These are phyloP conservation scores for Fusarium cicatricum DNA, from an alignment of 2,329 filamentous ascomycete genomes.

Conservation along the genomic window DNA sequence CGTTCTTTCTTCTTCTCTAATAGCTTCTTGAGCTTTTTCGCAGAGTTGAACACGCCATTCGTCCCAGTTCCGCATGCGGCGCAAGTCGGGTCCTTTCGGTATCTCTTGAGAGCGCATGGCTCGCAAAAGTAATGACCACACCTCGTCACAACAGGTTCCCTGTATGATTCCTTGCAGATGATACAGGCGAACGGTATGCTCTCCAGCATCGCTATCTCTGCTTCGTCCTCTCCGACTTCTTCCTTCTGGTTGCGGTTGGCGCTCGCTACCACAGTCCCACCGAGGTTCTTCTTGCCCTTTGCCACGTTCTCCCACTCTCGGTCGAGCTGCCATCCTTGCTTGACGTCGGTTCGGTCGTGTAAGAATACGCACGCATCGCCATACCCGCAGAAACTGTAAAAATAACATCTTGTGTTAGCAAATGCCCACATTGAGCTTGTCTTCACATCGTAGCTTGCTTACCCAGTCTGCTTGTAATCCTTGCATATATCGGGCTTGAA, in stretches of 20 bases:
- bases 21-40: constrained; percentile 82
- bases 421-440: too few relatives aligned
- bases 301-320: constrained; percentile 89
- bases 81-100: constrained; percentile 86
- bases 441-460: not conserved
- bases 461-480: constrained; percentile 77
- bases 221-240: constrained; percentile 53
- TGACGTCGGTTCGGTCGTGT: constrained; percentile 80
- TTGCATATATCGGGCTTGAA: constrained; percentile 95
- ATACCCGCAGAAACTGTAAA: constrained; percentile 38
- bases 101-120: constrained; percentile 84
- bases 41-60: constrained; percentile 87
- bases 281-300: constrained; percentile 71
- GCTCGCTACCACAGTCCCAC: constrained; percentile 68
- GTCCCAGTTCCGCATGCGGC: constrained; percentile 87
- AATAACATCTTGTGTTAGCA: too few relatives aligned
- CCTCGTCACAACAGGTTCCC: constrained; percentile 82
- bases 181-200: constrained; percentile 91
- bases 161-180: constrained; percentile 83
- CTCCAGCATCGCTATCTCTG: constrained; percentile 77
- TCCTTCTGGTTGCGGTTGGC: constrained; percentile 57
- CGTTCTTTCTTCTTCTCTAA: constrained; percentile 76
- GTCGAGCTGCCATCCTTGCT: constrained; percentile 95
- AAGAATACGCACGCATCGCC: constrained; percentile 72
- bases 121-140: constrained; percentile 98